phyloP scores from a whole-genome alignment of 768 basidiomycete genomes.

The Phlebiopsis flavidoalba region DNA sequence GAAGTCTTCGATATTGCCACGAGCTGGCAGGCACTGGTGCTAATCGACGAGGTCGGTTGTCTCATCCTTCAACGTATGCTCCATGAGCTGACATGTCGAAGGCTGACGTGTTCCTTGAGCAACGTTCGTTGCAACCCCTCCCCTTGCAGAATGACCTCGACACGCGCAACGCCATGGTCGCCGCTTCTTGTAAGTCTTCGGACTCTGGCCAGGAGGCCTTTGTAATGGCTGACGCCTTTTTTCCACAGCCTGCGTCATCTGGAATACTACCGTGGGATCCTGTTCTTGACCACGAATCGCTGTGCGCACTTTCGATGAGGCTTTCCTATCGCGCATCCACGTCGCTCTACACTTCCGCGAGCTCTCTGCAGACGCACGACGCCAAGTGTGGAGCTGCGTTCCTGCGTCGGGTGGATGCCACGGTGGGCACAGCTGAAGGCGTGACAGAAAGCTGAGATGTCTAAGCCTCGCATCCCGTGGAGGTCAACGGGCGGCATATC shows the following conservation, averaged over 20 bases:
- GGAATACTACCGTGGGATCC: slow-evolving; percentile 29
- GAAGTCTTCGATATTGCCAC: slow-evolving; percentile 27
- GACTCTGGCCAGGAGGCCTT: no score
- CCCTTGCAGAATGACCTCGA: no score
- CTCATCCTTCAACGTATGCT: not conserved
- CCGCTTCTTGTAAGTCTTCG: slow-evolving; percentile 42
- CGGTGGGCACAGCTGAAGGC: not conserved
- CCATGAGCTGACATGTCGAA: no score
- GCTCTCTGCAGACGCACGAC: slow-evolving; percentile 20
- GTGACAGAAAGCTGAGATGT: not conserved
- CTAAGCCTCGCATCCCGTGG: not conserved
- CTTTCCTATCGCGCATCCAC: slow-evolving; percentile 64
- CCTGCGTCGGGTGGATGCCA: slow-evolving; percentile 17
- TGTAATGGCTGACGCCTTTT: not conserved
- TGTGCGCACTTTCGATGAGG: slow-evolving; percentile 55
- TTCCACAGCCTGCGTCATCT: slow-evolving; percentile 16
- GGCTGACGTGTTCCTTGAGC: slow-evolving; percentile 69
- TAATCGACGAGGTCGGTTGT: slow-evolving; percentile 25
- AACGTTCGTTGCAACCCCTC: slow-evolving; percentile 56
- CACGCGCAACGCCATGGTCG: slow-evolving; percentile 68
- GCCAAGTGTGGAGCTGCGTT: slow-evolving; percentile 24
- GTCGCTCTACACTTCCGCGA: slow-evolving; percentile 35
- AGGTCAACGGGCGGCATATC: slow-evolving; percentile 61
- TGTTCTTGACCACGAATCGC: slow-evolving; percentile 36
- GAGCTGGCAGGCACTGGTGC: slow-evolving; percentile 29